Percentiles rank a stretch among this genome's conserved stretches.
Evolutionary conservation across 148 eudicot genomes (phyloP).

Genomic region (Chenopodium suecicum): DNA sequence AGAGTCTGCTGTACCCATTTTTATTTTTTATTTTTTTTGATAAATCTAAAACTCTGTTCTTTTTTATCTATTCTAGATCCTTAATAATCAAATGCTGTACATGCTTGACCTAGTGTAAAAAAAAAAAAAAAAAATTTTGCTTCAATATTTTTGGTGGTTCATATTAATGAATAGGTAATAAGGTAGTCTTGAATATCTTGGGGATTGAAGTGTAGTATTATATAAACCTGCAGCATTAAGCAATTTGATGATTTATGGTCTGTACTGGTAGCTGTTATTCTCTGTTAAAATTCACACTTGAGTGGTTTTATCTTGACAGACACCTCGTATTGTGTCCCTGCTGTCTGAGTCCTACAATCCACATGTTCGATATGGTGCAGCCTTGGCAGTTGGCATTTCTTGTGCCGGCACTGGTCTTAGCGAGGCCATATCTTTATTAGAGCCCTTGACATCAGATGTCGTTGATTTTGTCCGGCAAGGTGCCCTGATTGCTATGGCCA

Average conservation of each 20-base stretch:
- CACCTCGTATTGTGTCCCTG: conserved; percentile 88
- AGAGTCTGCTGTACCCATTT: too few relatives aligned
- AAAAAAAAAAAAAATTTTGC: background rate
- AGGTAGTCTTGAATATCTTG: background rate
- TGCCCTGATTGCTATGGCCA: conserved; percentile 97
- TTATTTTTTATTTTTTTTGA: too few relatives aligned
- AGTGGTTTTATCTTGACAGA: conserved; percentile 42
- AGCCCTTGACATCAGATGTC: conserved; percentile 95
- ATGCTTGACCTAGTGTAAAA: background rate
- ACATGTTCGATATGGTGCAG: conserved; percentile 98
- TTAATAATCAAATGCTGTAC: background rate
- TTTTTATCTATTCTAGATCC: background rate
- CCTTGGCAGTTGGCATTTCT: conserved; percentile 94
- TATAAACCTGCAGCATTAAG: background rate
- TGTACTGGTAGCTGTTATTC: background rate
- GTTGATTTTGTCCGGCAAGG: conserved; percentile 99
- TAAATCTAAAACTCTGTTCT: too few relatives aligned
- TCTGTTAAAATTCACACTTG: background rate
- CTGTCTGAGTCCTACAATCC: conserved; percentile 95
- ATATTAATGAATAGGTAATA: background rate
- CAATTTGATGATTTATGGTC: background rate
- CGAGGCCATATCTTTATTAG: conserved; percentile 94
- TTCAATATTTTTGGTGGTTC: background rate
- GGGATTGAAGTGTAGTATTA: background rate
- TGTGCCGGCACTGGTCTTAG: conserved; percentile 97